These are phyloP conservation scores for Fusarium tupiense DNA, from an alignment of 2,329 filamentous ascomycete genomes.

Conservation along the genomic window DNA sequence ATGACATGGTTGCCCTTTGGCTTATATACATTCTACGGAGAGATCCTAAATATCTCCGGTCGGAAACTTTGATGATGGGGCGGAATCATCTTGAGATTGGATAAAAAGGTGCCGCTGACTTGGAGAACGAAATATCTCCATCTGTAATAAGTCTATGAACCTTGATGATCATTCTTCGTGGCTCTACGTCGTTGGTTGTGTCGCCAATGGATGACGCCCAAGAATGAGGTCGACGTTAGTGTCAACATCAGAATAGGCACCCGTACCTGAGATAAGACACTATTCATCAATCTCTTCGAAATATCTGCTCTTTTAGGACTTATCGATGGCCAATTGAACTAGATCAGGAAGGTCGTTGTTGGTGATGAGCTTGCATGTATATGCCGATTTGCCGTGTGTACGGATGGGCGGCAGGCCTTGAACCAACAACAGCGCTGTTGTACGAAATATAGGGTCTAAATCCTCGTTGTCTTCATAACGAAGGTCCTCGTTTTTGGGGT, in stretches of 20 bases:
- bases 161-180: not conserved
- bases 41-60: slow-evolving; percentile 29
- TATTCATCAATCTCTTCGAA: not conserved
- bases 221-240: too few relatives aligned
- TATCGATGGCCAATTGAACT: too few relatives aligned
- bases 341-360: not conserved
- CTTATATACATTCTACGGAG: slow-evolving; percentile 25
- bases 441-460: too few relatives aligned
- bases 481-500: too few relatives aligned
- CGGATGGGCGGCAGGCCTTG: too few relatives aligned
- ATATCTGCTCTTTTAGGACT: fast-evolving
- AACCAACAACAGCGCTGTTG: not conserved
- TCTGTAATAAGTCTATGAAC: too few relatives aligned
- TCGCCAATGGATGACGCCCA: not conserved
- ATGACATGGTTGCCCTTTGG: not conserved
- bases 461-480: too few relatives aligned
- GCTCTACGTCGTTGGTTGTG: not conserved
- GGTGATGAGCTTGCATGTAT: not conserved
- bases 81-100: not conserved
- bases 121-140: too few relatives aligned
- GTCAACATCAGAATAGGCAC: not conserved
- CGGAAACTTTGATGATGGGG: slow-evolving; percentile 37
- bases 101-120: not conserved
- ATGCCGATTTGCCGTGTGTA: not conserved
- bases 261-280: too few relatives aligned